These are phyloP conservation scores for Phytopythium vexans DNA, from an alignment of 352 stramenopile species.

Conservation along the genomic window DNA sequence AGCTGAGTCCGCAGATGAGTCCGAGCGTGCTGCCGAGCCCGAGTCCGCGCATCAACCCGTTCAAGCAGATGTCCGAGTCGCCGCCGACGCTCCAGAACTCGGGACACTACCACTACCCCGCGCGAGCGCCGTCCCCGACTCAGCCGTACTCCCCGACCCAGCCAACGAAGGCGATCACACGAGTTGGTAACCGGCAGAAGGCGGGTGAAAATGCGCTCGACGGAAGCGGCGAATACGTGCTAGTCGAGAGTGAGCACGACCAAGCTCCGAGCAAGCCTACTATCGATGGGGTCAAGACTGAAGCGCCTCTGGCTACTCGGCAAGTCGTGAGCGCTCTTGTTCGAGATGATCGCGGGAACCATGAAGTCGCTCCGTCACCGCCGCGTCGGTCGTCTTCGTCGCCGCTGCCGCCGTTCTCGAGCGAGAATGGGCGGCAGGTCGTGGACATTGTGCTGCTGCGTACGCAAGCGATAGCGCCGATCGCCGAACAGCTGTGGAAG, in stretches of 20 bases:
- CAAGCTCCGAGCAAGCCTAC: constrained; percentile 6
- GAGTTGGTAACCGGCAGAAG: constrained; percentile 14
- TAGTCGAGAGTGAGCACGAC: constrained; percentile 47
- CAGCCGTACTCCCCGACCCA: constrained; percentile 1
- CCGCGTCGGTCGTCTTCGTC: background rate
- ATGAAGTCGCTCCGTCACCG: background rate
- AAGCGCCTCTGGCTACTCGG: too few relatives aligned
- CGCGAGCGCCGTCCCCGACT: constrained; percentile 10
- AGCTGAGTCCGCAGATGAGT: constrained; percentile 68
- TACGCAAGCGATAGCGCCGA: constrained; percentile 57
- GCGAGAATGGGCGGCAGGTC: constrained; percentile 51
- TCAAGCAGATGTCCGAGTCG: constrained; percentile 54
- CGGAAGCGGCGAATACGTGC: constrained; percentile 62
- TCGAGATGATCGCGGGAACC: background rate
- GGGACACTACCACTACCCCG: constrained; percentile 7
- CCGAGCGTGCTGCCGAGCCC: constrained; percentile 55
- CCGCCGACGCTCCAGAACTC: constrained; percentile 18
- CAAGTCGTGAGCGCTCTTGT: too few relatives aligned
- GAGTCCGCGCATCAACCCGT: constrained; percentile 67
- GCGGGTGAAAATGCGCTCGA: constrained; percentile 29
- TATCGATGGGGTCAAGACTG: too few relatives aligned
- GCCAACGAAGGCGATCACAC: constrained; percentile 3
- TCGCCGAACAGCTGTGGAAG: constrained; percentile 64
- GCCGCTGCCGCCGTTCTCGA: constrained; percentile 19
- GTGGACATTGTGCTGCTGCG: constrained; percentile 63